Percentiles rank a stretch among this genome's conserved stretches.
These are phyloP conservation scores for Penicillium ucsense DNA, from an alignment of 495 filamentous ascomycete species.

Conservation along the genomic window DNA sequence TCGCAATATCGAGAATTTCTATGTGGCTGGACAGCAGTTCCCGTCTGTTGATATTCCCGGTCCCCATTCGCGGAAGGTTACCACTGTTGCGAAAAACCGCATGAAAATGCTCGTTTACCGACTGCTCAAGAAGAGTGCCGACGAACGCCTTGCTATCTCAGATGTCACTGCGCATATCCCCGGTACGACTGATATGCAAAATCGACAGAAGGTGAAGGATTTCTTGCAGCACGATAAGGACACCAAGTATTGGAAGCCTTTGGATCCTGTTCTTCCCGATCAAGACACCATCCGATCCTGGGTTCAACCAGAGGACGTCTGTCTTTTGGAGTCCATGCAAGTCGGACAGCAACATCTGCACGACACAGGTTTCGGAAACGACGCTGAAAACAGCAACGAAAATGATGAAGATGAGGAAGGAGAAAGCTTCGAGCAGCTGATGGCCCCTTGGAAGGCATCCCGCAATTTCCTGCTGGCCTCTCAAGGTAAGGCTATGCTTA, in stretches of 20 bases:
- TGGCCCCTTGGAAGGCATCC: constrained; percentile 90
- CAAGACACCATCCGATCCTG: constrained; percentile 67
- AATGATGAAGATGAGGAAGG: constrained; percentile 56
- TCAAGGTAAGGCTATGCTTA: constrained; percentile 92
- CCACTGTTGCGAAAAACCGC: constrained; percentile 86
- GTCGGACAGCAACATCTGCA: constrained; percentile 76
- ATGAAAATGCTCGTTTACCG: constrained; percentile 92
- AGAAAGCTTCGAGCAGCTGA: constrained; percentile 71
- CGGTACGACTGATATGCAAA: constrained; percentile 86
- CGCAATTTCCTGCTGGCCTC: constrained; percentile 93
- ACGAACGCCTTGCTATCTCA: constrained; percentile 57
- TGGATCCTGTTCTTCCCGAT: constrained; percentile 61
- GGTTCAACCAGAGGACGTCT: constrained; percentile 93
- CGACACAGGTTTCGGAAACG: constrained; percentile 68
- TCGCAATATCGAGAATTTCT: constrained; percentile 81
- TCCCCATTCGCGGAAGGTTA: constrained; percentile 86
- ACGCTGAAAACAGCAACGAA: constrained; percentile 62
- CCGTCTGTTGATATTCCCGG: constrained; percentile 87
- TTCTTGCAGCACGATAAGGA: constrained; percentile 84
- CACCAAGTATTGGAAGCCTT: constrained; percentile 73
- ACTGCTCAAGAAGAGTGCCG: constrained; percentile 62
- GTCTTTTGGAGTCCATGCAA: constrained; percentile 92
- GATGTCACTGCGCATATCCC: constrained; percentile 84
- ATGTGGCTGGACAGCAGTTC: constrained; percentile 82
- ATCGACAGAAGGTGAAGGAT: constrained; percentile 92